These are phyloP conservation scores for Lumnitzera littorea DNA, from an alignment of 345 rosid species.

Conservation along the genomic window DNA sequence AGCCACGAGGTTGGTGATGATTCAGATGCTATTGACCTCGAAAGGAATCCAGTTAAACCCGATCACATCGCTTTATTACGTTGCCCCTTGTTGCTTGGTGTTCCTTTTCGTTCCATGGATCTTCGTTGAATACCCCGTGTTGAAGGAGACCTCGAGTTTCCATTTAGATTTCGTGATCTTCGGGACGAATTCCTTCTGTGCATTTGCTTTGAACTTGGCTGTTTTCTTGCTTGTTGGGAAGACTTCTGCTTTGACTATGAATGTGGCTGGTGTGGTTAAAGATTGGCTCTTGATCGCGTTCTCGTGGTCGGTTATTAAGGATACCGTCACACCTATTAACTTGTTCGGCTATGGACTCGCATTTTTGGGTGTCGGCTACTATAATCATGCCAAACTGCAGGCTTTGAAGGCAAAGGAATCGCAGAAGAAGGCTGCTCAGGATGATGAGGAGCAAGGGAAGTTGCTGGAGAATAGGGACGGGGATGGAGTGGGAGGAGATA, in stretches of 20 bases:
- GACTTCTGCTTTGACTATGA: constrained; percentile 96
- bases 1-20: constrained; percentile 84
- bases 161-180: constrained; percentile 82
- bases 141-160: constrained; percentile 72
- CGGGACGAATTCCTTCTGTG: constrained; percentile 85
- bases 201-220: constrained; percentile 87
- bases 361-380: constrained; percentile 85
- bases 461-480: constrained; percentile 77
- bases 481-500: constrained; percentile 44
- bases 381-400: constrained; percentile 87
- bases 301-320: constrained; percentile 97
- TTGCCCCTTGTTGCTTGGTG: constrained; percentile 82
- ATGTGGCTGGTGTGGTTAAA: constrained; percentile 96
- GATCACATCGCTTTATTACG: constrained; percentile 72
- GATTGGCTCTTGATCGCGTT: constrained; percentile 95
- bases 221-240: constrained; percentile 94
- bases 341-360: constrained; percentile 87
- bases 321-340: constrained; percentile 83
- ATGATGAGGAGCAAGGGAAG: constrained; percentile 76
- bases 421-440: constrained; percentile 69
- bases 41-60: constrained; percentile 84
- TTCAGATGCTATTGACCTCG: constrained; percentile 84
- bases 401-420: constrained; percentile 84
- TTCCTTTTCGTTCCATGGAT: constrained; percentile 86
- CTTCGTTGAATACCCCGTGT: constrained; percentile 68